Conservation (phyloP, 2,329 filamentous ascomycete genomes). For the Aspergillus fructus region DNA sequence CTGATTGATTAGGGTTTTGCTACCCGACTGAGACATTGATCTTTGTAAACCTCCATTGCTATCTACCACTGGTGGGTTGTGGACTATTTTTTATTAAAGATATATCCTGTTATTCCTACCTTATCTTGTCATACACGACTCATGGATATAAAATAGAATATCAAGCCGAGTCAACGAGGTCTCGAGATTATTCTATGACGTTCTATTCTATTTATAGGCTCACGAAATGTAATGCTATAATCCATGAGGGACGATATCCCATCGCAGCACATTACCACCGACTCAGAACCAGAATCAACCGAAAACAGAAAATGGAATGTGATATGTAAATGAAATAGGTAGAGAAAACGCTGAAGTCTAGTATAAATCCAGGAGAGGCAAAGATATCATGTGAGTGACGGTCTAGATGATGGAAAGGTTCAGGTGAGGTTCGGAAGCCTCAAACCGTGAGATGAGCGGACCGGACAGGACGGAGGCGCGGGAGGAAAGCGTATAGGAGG, state of each 20-base stretch:
- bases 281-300: constrained; percentile 1
- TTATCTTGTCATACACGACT: background rate
- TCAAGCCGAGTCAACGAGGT: background rate
- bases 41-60: no score
- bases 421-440: constrained; percentile 2
- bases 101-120: no score
- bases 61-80: no score
- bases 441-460: background rate
- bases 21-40: background rate
- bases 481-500: background rate
- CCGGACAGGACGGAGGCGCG: background rate
- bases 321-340: constrained; percentile 3
- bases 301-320: constrained; percentile 1
- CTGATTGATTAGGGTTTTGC: background rate
- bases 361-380: constrained; percentile 15
- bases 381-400: constrained; percentile 1
- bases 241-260: background rate
- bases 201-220: constrained; percentile 5
- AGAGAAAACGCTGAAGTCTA: constrained; percentile 20
- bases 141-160: background rate
- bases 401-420: background rate
- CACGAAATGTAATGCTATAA: background rate
- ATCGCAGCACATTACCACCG: background rate
- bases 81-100: no score
- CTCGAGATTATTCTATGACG: constrained; percentile 7